phyloP scores from a whole-genome alignment of 768 basidiomycete genomes.

The Suillus decipiens region DNA sequence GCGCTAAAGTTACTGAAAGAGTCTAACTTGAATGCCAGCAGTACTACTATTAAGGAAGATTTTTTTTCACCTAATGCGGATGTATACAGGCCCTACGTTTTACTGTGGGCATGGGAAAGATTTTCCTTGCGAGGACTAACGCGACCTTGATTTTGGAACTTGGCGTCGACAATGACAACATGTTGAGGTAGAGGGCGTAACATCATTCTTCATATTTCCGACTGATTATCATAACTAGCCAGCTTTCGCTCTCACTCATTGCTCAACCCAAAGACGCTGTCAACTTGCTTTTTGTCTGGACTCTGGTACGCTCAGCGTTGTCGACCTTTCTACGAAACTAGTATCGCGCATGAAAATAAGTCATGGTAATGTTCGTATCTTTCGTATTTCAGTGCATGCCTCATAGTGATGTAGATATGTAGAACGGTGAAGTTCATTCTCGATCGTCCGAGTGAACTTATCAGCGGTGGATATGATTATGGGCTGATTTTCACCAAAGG shows the following conservation, averaged over 20 bases:
- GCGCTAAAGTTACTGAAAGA: not conserved
- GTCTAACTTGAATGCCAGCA: not conserved
- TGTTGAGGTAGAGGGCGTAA: slow-evolving; percentile 50
- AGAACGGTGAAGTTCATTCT: slow-evolving; percentile 72
- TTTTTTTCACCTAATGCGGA: too few species aligned
- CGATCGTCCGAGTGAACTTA: slow-evolving; percentile 65
- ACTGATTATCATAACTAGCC: slow-evolving; percentile 39
- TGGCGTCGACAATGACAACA: slow-evolving; percentile 53
- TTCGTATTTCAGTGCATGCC: not conserved
- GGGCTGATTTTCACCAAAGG: slow-evolving; percentile 59
- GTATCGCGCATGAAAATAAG: slow-evolving; percentile 59
- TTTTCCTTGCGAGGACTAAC: slow-evolving; percentile 57
- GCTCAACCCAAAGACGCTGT: slow-evolving; percentile 55
- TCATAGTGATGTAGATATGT: slow-evolving; percentile 58
- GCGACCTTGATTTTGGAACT: slow-evolving; percentile 48
- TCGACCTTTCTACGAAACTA: slow-evolving; percentile 54
- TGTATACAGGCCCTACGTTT: slow-evolving; percentile 37
- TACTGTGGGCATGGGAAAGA: slow-evolving; percentile 47
- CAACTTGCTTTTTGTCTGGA: slow-evolving; percentile 70
- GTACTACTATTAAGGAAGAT: not conserved
- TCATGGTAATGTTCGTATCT: slow-evolving; percentile 57
- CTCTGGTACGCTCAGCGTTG: slow-evolving; percentile 65
- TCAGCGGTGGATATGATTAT: slow-evolving; percentile 80
- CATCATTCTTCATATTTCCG: slow-evolving; percentile 6
- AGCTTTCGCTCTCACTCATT: too few species aligned